phyloP scores from a whole-genome alignment of 1,139 yeast genomes.

The Blastobotrys ciferrii region DNA sequence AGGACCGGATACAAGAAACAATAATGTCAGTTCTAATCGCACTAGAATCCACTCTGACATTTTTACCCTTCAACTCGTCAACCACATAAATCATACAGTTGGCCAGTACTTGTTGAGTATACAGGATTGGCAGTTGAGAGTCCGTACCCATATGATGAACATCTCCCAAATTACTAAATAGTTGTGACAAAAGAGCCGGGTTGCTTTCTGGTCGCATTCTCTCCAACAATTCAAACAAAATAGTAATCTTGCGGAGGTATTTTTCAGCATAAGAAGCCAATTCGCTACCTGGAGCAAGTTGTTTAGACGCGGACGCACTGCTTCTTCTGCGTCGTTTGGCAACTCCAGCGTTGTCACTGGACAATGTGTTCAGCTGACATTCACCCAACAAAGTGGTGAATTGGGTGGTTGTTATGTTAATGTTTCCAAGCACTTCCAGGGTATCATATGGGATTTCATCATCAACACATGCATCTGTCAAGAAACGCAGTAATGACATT shows the following conservation, averaged over 20 bases:
- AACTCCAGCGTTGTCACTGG: constrained; percentile 42
- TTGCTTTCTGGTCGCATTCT: constrained; percentile 45
- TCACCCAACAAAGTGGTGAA: constrained; percentile 51
- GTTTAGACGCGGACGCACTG: constrained; percentile 72
- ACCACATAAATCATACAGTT: constrained; percentile 78
- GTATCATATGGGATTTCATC: constrained; percentile 53
- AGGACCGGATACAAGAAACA: constrained; percentile 84
- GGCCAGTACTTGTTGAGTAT: constrained; percentile 88
- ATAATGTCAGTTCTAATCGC: constrained; percentile 83
- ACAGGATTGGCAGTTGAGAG: constrained; percentile 85
- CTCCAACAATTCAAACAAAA: constrained; percentile 78
- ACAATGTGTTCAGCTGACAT: constrained; percentile 41
- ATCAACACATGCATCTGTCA: constrained; percentile 55
- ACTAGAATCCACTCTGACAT: constrained; percentile 53
- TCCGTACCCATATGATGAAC: constrained; percentile 85
- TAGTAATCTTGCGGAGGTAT: constrained; percentile 75
- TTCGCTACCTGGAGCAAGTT: constrained; percentile 66
- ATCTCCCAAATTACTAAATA: constrained; percentile 75
- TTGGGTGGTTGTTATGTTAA: constrained; percentile 47
- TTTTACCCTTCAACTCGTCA: constrained; percentile 36
- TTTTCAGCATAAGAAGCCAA: constrained; percentile 70
- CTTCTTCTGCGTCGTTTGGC: constrained; percentile 63
- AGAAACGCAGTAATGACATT: constrained; percentile 53
- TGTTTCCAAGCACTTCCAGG: constrained; percentile 50
- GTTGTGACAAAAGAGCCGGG: constrained; percentile 48